These are phyloP conservation scores for Asterionellopsis glacialis DNA, from an alignment of 108 stramenopile species.

Conservation along the genomic window DNA sequence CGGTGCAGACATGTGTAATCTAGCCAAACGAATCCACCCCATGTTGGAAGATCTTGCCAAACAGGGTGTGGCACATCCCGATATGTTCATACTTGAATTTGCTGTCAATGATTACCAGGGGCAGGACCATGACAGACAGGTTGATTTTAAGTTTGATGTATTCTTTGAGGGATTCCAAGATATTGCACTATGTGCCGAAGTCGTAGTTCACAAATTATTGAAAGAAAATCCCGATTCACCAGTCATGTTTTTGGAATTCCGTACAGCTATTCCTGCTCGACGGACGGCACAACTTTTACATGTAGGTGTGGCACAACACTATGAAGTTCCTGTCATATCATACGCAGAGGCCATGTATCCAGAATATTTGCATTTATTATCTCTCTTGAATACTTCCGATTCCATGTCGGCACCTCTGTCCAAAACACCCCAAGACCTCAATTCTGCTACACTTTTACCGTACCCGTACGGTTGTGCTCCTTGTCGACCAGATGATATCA, in stretches of 20 bases:
- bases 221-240: slow-evolving; percentile 33
- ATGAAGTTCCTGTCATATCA: slow-evolving; percentile 62
- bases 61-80: slow-evolving; percentile 22
- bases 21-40: slow-evolving; percentile 50
- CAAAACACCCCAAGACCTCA: too few relatives aligned
- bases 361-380: slow-evolving; percentile 24
- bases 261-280: slow-evolving; percentile 44
- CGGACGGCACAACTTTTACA: slow-evolving; percentile 54
- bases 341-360: slow-evolving; percentile 58
- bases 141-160: slow-evolving; percentile 46
- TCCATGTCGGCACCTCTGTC: slow-evolving; percentile 6
- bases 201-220: slow-evolving; percentile 43
- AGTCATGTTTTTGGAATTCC: slow-evolving; percentile 53
- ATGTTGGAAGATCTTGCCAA: slow-evolving; percentile 36
- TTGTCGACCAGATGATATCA: too few relatives aligned
- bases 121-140: slow-evolving; percentile 43
- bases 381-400: slow-evolving; percentile 27
- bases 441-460: too few relatives aligned
- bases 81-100: slow-evolving; percentile 54
- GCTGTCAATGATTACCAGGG: slow-evolving; percentile 69
- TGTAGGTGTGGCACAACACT: slow-evolving; percentile 59
- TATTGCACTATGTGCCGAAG: slow-evolving; percentile 48
- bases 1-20: slow-evolving; percentile 54
- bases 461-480: too few relatives aligned
- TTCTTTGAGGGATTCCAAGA: slow-evolving; percentile 60